Conservation (phyloP, 2,329 filamentous ascomycete species). For the Aspergillus piperis region DNA sequence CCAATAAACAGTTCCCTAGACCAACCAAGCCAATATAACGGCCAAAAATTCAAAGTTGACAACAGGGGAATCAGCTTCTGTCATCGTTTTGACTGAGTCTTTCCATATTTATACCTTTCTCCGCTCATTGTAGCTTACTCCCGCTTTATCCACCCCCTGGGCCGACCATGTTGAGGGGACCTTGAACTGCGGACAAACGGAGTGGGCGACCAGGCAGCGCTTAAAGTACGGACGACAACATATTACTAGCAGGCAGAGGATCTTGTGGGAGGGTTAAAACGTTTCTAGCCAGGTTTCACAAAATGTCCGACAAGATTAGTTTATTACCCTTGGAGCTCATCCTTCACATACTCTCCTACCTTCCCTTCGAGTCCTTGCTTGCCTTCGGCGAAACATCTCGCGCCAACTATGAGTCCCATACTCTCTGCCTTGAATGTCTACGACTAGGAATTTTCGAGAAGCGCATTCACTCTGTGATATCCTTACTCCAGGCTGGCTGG, state of each 20-base stretch:
- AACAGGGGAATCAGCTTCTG: neutral
- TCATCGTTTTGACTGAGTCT: neutral
- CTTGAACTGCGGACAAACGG: neutral
- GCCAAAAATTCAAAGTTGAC: neutral
- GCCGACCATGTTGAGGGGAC: neutral
- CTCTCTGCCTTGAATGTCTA: conserved; percentile 30
- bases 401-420: conserved; percentile 30
- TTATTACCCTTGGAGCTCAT: conserved; percentile 35
- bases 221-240: neutral
- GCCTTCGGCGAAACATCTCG: conserved; percentile 35
- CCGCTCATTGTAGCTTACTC: neutral
- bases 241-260: neutral
- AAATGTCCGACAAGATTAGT: conserved; percentile 23
- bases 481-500: conserved; percentile 32
- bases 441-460: conserved; percentile 38
- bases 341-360: conserved; percentile 32
- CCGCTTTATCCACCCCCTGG: neutral
- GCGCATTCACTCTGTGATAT: conserved; percentile 34
- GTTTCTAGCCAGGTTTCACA: neutral
- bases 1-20: neutral
- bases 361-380: conserved; percentile 32
- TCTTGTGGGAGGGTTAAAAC: neutral
- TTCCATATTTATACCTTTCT: too few species aligned
- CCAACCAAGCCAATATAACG: neutral
- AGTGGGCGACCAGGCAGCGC: neutral